Base-by-base conservation (phyloP, 176 grass and related monocot genomes). In the Oryza glaberrima region DNA sequence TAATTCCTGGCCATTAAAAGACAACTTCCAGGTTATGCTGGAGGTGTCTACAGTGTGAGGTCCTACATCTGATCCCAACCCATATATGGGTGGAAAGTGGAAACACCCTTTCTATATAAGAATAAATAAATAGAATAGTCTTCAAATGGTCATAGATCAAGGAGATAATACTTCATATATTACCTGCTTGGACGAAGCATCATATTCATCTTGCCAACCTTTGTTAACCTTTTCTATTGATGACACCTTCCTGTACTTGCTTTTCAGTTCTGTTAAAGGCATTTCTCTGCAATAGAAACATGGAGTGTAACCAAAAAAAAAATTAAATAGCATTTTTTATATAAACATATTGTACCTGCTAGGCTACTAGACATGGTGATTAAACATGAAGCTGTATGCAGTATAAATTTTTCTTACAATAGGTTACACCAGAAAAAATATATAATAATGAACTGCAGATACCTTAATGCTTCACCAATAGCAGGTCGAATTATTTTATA, bases 181-280 rank as follows among this genome's bases (percentile, higher is more conserved):
- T 90, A 99, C 97, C 97, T 94, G 97, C 51, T 90, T 91, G 22
- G 94, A 96, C 80, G 97, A 99, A 87, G 88, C 78, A 76, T 92
- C 88, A 43, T 94, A 96, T 65, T 99, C 97, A 83, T 91, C 86
- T 74, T 88, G 86, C 97, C 97, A 99, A 68, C 97, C 91, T 88
- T 92, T 91, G 76, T 75, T 86, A 76, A 89, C 91, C 82, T 96
- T 99, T 35, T 90, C 94, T 69, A 94, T 88, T 67, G 92, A 96
- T 69, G 92, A 88, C 28, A 95, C 94, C 54, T 92, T 99, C 93
- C 88, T 92, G 74, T 99, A 99, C 92, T 99, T 99, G 67, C 82
- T 80, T 87, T 91, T 99, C 46, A 99, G 82, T 84, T 96, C 97
- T 82, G 81, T 68, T 65, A 83, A 82, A 73, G 78, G 75, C 97